Evolutionary conservation across 352 stramenopile genomes (phyloP).

Genomic region (Phytophthora europaea): DNA sequence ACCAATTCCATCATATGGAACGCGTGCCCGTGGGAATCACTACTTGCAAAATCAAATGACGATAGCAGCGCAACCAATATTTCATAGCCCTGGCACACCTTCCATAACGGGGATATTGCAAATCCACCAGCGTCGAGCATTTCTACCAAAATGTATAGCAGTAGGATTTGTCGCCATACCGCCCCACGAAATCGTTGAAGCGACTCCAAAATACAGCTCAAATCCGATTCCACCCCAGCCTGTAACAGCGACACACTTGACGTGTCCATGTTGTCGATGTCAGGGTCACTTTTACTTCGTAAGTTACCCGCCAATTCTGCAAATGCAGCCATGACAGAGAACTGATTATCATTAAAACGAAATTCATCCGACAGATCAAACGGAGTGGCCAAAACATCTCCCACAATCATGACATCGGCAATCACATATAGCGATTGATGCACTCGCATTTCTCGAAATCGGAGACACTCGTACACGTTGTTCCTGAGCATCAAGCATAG

Average conservation of each 20-base stretch:
- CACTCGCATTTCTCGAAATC: constrained; percentile 68
- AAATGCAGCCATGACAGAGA: constrained; percentile 56
- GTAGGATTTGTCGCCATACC: constrained; percentile 42
- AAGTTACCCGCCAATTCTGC: constrained; percentile 43
- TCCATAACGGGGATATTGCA: constrained; percentile 58
- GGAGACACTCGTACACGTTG: constrained; percentile 49
- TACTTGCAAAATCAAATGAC: constrained; percentile 48
- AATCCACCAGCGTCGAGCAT: constrained; percentile 50
- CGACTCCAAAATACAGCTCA: constrained; percentile 62
- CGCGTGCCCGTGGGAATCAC: constrained; percentile 21
- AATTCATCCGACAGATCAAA: constrained; percentile 24
- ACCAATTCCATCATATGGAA: constrained; percentile 65
- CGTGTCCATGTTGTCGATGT: constrained; percentile 2
- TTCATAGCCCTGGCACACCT: constrained; percentile 64
- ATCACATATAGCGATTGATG: constrained; percentile 71
- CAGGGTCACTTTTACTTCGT: neutral
- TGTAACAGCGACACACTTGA: constrained; percentile 43
- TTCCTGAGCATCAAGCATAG: constrained; percentile 63
- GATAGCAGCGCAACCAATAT: constrained; percentile 71
- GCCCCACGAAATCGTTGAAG: constrained; percentile 53
- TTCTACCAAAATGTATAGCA: constrained; percentile 57
- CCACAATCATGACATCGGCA: constrained; percentile 45
- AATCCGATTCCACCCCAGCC: constrained; percentile 65
- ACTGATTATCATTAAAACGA: constrained; percentile 7
- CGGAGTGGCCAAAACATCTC: constrained; percentile 36